Base-by-base conservation (phyloP, 257 asterid species). In the Linderniella brevidens region DNA sequence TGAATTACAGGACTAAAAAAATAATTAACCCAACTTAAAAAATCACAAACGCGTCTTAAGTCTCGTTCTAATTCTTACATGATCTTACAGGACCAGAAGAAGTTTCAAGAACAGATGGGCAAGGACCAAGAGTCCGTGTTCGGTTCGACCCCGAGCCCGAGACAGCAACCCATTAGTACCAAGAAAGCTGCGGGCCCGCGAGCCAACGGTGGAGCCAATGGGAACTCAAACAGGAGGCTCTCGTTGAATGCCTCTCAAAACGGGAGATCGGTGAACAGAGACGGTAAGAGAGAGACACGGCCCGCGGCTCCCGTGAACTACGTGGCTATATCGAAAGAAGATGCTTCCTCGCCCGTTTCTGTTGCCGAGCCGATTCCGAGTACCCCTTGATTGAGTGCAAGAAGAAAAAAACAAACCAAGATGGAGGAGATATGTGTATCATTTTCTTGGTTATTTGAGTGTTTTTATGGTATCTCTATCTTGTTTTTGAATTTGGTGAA, bases 221-320 rank as follows among this genome's bases (percentile, higher is more conserved):
- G 92, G 17, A 56, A 59, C 15, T 46, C 76, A 1, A 68, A 56
- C 72, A 72, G 95, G 48, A 78, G 97, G 19, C 74, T 87, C 49
- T 87, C 97, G 50, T 85, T 87, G 2, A 76, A 77, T 29, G 77
- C 80, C 18, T 80, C 73, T 64, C 96, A 79, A 57, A 83, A 87
- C 35, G 97, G 97, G n/a, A 76, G 76, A 49, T 80, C 97, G 13
- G 58, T 59, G 37, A 77, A 64, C 29, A 77, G 64, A 76, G 97
- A 87, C 12, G 88, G 82, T 60, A 83, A 66, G 77, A 79, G 86
- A 56, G 93, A 82, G 4, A 47, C 52, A 4, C 67, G 79, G 55
- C 75, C 79, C 0, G 64, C 42, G 37, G 88, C 82, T 36, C 96
- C 94, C 0, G 71, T 64, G 70, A 86, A 82, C 66, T 79, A 52